phyloP scores from a whole-genome alignment of 768 basidiomycete species.

The Lactarius sanguifluus region DNA sequence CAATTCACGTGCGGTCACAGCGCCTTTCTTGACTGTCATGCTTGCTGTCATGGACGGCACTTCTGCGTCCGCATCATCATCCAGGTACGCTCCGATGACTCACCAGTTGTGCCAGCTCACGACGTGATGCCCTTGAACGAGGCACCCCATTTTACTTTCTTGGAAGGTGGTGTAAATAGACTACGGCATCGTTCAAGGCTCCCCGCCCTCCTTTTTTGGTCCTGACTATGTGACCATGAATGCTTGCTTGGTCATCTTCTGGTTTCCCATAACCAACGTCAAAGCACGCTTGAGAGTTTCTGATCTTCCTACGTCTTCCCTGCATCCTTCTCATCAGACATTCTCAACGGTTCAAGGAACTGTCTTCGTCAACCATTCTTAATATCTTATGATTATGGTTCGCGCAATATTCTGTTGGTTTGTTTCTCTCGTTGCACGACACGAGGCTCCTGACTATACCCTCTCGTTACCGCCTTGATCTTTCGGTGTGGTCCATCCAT shows the following conservation, averaged over 20 bases:
- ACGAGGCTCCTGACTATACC: background rate
- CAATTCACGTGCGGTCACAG: slow-evolving; percentile 9
- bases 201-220: background rate
- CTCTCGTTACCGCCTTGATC: background rate
- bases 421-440: background rate
- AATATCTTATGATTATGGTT: background rate
- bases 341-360: background rate
- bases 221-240: background rate
- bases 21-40: background rate
- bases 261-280: background rate
- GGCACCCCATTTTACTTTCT: background rate
- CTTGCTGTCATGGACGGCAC: background rate
- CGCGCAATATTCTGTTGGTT: background rate
- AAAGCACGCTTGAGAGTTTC: background rate
- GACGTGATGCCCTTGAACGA: background rate
- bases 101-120: background rate
- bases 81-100: background rate
- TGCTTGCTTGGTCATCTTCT: background rate
- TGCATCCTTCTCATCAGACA: slow-evolving; percentile 11
- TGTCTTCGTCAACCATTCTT: background rate
- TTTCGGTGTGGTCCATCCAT: background rate
- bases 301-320: background rate
- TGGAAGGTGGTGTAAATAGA: background rate
- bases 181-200: background rate
- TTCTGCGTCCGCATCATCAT: background rate